Base-by-base conservation (phyloP, 2,329 filamentous ascomycete genomes). In the Pezicula radicicola region DNA sequence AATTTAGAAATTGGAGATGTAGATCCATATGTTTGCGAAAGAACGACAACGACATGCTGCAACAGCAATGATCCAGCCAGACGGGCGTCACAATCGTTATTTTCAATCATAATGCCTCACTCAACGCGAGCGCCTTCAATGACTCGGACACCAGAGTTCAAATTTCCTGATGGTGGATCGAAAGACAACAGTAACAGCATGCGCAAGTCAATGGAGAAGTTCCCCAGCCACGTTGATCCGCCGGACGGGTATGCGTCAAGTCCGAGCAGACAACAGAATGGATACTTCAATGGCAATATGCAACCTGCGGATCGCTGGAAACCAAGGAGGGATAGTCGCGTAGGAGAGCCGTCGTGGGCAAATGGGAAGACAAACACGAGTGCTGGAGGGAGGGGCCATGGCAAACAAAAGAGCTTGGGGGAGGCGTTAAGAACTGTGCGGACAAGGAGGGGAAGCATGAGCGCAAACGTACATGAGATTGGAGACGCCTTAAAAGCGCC, bases 401-500 rank as follows among this genome's bases (percentile, higher is more conserved):
- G 75, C 16, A 78, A 88, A 58, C 90, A 94, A 68, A 95, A 93
- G 78, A 96, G 91, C 71, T 81, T 97, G 61, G 85, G 84, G 63
- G 91, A 96, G 70, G 91, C 93, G n/a, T 81, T 97, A 59, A 84
- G 83, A 61, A 91, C 84, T 3, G 93, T 97, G 62, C 80, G 91
- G 59, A 85, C 82, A 36, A 81, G 91, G 63, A 89, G 87, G 63
- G 89, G 83, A 48, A 97, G 92, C 69, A 86, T 97, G 63, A 92
- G 86, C 73, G 89, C 93, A 68, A 96, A 96, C 72, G 92, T 91
- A 50, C 90, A 95, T 55, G 93, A 97, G 71, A 84, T 99, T 63
- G 92, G 91, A 42, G 90, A 94, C 69, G 91, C 92, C 48, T 79
- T 99, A 54, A 89, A 87, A 66, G 93, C 92, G 37, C 94, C 94